Percentiles rank a stretch among this genome's conserved stretches.
phyloP scores from a whole-genome alignment of 2,329 filamentous ascomycete genomes.

The Elsinoe perseae region DNA sequence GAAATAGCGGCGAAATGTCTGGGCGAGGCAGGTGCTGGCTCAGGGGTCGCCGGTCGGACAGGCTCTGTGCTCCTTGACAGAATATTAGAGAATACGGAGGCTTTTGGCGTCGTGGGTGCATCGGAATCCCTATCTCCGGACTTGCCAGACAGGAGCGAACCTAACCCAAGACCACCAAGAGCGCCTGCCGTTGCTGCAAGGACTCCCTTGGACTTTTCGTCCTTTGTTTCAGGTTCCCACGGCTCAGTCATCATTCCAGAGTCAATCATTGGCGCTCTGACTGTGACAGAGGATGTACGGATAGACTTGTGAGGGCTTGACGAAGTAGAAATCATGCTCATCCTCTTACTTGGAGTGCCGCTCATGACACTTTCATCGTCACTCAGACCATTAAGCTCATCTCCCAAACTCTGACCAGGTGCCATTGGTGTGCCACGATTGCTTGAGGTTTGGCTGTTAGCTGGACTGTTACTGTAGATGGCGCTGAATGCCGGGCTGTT shows the following conservation, averaged over 20 bases:
- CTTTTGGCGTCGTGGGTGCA: background rate
- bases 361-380: slow-evolving; percentile 42
- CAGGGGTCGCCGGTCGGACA: slow-evolving; percentile 1
- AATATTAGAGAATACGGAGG: slow-evolving; percentile 7
- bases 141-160: slow-evolving; percentile 29
- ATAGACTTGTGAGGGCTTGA: slow-evolving; percentile 14
- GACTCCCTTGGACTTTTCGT: slow-evolving; percentile 15
- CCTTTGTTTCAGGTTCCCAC: slow-evolving; percentile 37
- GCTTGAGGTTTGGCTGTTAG: slow-evolving; percentile 40
- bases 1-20: slow-evolving; percentile 37
- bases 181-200: slow-evolving; percentile 23
- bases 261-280: slow-evolving; percentile 46
- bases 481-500: slow-evolving; percentile 13
- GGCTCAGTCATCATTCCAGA: slow-evolving; percentile 56
- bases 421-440: slow-evolving; percentile 38
- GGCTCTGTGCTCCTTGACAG: slow-evolving; percentile 13
- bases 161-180: slow-evolving; percentile 29
- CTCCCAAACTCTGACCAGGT: slow-evolving; percentile 73
- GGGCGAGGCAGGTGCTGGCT: slow-evolving; percentile 16
- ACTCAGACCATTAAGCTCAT: slow-evolving; percentile 76
- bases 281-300: background rate
- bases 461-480: slow-evolving; percentile 30
- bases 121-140: slow-evolving; percentile 15
- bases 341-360: slow-evolving; percentile 18
- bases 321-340: slow-evolving; percentile 15